Evolutionary conservation across 2,329 filamentous ascomycete species (phyloP), one percentile per base, ranked within the genome.

Genomic region (Pyrenophora teres): DNA sequence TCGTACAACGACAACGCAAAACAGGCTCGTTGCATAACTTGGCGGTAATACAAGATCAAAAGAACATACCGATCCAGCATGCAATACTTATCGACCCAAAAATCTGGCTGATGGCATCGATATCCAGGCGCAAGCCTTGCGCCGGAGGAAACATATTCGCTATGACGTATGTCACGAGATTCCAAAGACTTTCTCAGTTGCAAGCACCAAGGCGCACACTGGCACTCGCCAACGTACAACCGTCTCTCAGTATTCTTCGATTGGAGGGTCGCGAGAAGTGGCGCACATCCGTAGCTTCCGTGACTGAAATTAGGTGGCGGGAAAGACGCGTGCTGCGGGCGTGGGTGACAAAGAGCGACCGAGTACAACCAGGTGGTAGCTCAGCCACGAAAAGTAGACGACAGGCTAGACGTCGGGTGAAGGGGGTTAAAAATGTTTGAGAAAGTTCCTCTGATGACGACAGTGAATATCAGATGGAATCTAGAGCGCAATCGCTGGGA

Each of bases 71-170:
- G 50, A 97, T 89, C 94, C 94, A 97, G 72, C 92, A 97, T 43
- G 92, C 92, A 70, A 99, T 97, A 39, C 91, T 96, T 63, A 99
- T 92, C 7, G 92, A 96, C 31, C 92, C 93, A 76, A 88, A 92
- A 65, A 97, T 97, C 47, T 93, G 93, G 64, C 90, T 95, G 66
- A 97, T 86, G 54, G 92, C 92, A 70, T 94, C 90, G 54, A 96
- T 87, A 73, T 96, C 89, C 62, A 97, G 80, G 74, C 89, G 87
- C 57, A 83, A 72, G 56, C 77, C 76, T 65, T 80, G 78, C 7
- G 80, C 74, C 38, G 81, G 80, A 32, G 81, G 81, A 65, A 82
- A 81, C 78, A 81, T 82, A 46, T 56, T 68, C 42, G 50, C 52
- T 60, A 69, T 70, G 67, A 70, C 65, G 69, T 71, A 67, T 46